Evolutionary conservation across 108 stramenopile genomes (phyloP).

Genomic region (Cyclotella choctawhatcheeana): DNA sequence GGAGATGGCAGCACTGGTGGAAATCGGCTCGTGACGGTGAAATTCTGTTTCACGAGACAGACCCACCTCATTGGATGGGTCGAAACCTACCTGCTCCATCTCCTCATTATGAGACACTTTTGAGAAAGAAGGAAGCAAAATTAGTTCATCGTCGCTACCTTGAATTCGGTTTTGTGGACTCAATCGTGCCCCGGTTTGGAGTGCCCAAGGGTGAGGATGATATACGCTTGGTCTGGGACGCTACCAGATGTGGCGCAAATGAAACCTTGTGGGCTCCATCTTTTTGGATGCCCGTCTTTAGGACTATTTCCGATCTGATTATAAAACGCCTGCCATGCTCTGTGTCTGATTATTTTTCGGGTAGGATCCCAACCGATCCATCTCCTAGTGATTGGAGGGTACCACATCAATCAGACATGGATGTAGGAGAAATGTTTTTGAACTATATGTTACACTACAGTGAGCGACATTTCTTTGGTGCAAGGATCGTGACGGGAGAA

Average conservation of each 20-base stretch:
- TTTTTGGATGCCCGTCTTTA: constrained; percentile 41
- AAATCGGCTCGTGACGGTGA: constrained; percentile 24
- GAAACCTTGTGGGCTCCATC: constrained; percentile 30
- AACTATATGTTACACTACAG: background rate
- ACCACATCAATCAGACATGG: background rate
- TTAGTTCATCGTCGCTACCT: constrained; percentile 2
- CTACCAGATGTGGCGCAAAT: constrained; percentile 43
- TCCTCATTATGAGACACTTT: background rate
- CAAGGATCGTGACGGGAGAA: background rate
- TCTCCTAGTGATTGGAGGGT: background rate
- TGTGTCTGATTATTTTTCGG: constrained; percentile 6
- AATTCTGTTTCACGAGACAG: background rate
- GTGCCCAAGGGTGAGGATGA: constrained; percentile 38
- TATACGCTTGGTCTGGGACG: constrained; percentile 57
- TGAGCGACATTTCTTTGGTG: constrained; percentile 1
- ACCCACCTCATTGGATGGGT: constrained; percentile 8
- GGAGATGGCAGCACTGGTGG: constrained; percentile 37
- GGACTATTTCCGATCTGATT: constrained; percentile 20
- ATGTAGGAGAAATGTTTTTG: background rate
- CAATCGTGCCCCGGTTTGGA: constrained; percentile 14
- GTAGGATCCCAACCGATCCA: background rate
- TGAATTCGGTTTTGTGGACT: constrained; percentile 11
- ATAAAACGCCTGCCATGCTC: constrained; percentile 12
- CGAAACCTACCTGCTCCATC: constrained; percentile 1
- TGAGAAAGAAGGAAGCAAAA: constrained; percentile 13